Evolutionary conservation across 2,329 filamentous ascomycete genomes (phyloP), one percentile per base, ranked within the genome.

Genomic region (Plectosphaerella plurivora): DNA sequence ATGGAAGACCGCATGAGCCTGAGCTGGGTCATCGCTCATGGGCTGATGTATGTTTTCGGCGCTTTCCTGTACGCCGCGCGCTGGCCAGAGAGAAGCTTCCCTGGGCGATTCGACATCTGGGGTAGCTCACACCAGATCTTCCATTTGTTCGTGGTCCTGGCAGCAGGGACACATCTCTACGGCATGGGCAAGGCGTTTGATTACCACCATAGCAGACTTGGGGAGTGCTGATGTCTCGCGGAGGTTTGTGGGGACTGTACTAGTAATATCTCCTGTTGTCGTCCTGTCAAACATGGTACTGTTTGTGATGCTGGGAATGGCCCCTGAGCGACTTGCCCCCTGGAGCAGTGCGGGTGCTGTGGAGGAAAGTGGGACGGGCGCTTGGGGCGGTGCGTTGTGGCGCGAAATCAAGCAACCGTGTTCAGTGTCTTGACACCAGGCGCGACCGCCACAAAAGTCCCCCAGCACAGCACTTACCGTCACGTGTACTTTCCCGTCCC

Each of bases 51-150:
- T 71, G 89, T 97, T 16, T 70, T 87, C 33, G 94, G 94, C 9
- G 94, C 94, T 2, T 81, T 80, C 6, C 76, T 97, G 47, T 97
- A 99, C 68, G 94, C 91, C 7, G 86, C 82, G 50, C 86, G 94
- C 37, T 85, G 93, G 70, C 94, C 94, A 0, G 94, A 99, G 73
- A 79, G 90, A 54, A 83, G 79, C 63, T 81, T 74, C 45, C 94
- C 93, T 0, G 89, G 91, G 1, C 75, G 69, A 8, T 97, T 93
- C 64, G 94, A 99, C 70, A 89, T 97, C 49, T 89, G 89, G 82
- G 93, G 94, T 37, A 91, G 86, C 65, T 96, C 91, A 18, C 94
- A 99, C 70, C 94, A 99, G 72, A 88, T 99, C 58, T 99, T 99
- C 68, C 94, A 99, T 73, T 75, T 96, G 39, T 79, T 94, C 57